Conservation (phyloP, 2,329 filamentous ascomycete genomes). For the Dryadomyces sulphureus region DNA sequence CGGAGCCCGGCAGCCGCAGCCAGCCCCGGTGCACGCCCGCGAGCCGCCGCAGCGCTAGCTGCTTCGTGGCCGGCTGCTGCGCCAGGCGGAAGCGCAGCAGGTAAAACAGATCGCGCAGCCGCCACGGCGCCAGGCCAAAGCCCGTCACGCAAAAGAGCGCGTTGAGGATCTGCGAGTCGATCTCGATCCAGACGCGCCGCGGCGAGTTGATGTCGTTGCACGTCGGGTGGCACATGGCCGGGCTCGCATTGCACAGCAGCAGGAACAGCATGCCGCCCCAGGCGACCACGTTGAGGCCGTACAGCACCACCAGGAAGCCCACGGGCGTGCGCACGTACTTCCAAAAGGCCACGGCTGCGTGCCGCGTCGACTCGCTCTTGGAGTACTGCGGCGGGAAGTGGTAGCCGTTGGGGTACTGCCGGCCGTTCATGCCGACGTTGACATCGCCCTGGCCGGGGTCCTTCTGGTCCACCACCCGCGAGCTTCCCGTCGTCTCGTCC, state of each 20-base stretch:
- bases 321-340: conserved; percentile 60
- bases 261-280: conserved; percentile 90
- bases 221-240: conserved; percentile 55
- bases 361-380: conserved; percentile 41
- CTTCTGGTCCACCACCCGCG: too few relatives aligned
- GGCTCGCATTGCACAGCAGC: conserved; percentile 59
- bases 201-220: conserved; percentile 64
- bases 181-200: conserved; percentile 73
- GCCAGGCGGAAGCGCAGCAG: conserved; percentile 48
- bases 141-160: conserved; percentile 76
- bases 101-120: conserved; percentile 66
- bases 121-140: conserved; percentile 74
- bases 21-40: conserved; percentile 62
- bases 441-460: not conserved
- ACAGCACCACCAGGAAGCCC: conserved; percentile 65
- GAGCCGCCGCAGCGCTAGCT: conserved; percentile 47
- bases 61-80: conserved; percentile 19
- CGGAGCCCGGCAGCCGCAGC: conserved; percentile 58
- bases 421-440: not conserved
- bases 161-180: conserved; percentile 70
- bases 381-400: conserved; percentile 49
- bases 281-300: conserved; percentile 68
- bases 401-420: conserved; percentile 46
- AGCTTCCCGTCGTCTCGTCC: too few relatives aligned
- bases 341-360: conserved; percentile 48